Base-by-base conservation (phyloP, 805 yeast species). In the Dipodascopsis uninucleata region DNA sequence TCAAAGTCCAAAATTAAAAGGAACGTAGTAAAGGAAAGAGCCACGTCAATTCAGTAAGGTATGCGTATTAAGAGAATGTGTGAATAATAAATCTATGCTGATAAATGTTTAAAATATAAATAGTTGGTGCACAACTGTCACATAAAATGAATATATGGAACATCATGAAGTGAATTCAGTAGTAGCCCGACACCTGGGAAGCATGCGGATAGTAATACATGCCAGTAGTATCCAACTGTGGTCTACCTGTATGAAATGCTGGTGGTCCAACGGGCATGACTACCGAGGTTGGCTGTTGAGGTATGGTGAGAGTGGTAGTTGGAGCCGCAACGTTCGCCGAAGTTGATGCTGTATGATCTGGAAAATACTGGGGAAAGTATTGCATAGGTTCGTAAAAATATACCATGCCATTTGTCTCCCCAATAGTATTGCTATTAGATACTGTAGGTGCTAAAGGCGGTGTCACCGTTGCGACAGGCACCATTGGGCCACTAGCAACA, bases 371-470 rank as follows among this genome's bases (percentile, higher is more conserved):
- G 21, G 41, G 41, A 20, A 20, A 38, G 21, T 40, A 44, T 31
- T 44, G 53, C 39, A 21, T 22, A 3, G 53, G 24, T 17, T 47
- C 53, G 31, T 49, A 49, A 26, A 41, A 45, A 31, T 45, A 49
- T 17, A 49, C 39, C 41, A 36, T 49, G 20, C 53, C 53, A 23
- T 49, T 49, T 7, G 53, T 45, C 33, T 49, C 53, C 26, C 45
- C 50, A 2, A 39, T 45, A 16, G 45, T 31, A 14, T 26, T 17
- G 16, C 23, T 33, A 14, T 23, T 24, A 12, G 41, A 16, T 5
- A 34, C 38, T 7, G 17, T 21, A 5, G 31, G 31, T 6, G 51
- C 47, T 9, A 29, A 38, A 9, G 53, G 51, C n/a, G 53, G 45
- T 8, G 50, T 36, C 4, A 31, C 35, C 4, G 43, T 34, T 7